Evolutionary conservation across 148 eudicot species (phyloP).

Genomic region (Nepenthes mirabilis): DNA sequence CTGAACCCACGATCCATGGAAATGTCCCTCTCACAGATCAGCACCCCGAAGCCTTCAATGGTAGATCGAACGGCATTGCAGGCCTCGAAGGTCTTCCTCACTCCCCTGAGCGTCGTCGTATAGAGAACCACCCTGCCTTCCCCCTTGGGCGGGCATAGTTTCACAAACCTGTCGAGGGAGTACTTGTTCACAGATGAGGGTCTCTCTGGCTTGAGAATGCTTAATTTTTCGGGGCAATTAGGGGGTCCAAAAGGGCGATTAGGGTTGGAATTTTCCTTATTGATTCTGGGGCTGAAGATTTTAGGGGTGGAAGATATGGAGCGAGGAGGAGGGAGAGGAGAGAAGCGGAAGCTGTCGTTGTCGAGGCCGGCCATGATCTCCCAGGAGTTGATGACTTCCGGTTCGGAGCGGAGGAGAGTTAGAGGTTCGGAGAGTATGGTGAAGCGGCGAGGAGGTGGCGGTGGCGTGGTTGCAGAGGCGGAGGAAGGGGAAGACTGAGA

Average conservation of each 20-base stretch:
- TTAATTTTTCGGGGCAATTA: not conserved
- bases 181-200: not conserved
- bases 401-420: conserved; percentile 13
- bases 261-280: conserved; percentile 35
- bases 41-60: conserved; percentile 31
- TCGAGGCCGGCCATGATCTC: conserved; percentile 97
- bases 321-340: conserved; percentile 15
- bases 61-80: conserved; percentile 61
- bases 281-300: conserved; percentile 14
- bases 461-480: conserved; percentile 15
- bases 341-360: conserved; percentile 41
- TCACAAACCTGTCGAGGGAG: conserved; percentile 29
- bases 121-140: conserved; percentile 52
- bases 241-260: conserved; percentile 7
- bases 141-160: conserved; percentile 57
- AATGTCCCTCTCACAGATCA: conserved; percentile 60
- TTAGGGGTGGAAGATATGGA: conserved; percentile 6
- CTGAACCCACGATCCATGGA: conserved; percentile 75
- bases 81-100: conserved; percentile 62
- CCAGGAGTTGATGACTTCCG: conserved; percentile 80
- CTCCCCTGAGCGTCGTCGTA: conserved; percentile 60
- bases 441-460: conserved; percentile 20
- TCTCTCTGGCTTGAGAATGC: conserved; percentile 2
- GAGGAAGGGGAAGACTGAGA: conserved; percentile 7
- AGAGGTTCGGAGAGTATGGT: conserved; percentile 19